A percentile compares a stretch with the other conserved stretches of the same genome.
phyloP scores from a whole-genome alignment of 2,329 filamentous ascomycete species.

The Ophiostoma angusticollis region DNA sequence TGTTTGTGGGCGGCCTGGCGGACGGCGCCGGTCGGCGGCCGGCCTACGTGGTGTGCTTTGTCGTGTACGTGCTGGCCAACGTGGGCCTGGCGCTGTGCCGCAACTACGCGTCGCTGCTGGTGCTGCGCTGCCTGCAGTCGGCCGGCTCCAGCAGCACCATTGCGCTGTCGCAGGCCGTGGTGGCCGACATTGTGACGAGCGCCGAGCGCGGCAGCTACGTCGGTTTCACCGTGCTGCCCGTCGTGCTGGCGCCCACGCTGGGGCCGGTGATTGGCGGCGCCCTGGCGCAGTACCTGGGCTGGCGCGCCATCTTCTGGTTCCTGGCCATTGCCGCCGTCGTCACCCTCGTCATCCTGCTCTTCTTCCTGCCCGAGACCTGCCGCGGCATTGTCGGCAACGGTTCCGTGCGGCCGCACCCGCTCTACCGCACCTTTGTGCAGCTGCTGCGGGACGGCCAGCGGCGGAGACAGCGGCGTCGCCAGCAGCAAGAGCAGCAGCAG shows the following conservation, averaged over 20 bases:
- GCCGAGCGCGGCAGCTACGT: slow-evolving; percentile 61
- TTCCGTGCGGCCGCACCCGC: slow-evolving; percentile 39
- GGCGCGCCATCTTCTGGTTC: slow-evolving; percentile 58
- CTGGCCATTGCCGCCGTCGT: slow-evolving; percentile 39
- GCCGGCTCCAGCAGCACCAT: slow-evolving; percentile 54
- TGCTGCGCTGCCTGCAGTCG: slow-evolving; percentile 50
- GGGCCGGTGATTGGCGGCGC: slow-evolving; percentile 53
- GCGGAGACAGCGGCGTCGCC: no score
- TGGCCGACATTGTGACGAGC: slow-evolving; percentile 57
- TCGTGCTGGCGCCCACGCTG: slow-evolving; percentile 40
- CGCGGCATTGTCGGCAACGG: slow-evolving; percentile 50
- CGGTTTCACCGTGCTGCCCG: slow-evolving; percentile 46
- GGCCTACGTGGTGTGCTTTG: slow-evolving; percentile 46
- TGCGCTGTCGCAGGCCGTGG: slow-evolving; percentile 56
- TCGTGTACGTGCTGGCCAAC: slow-evolving; percentile 45
- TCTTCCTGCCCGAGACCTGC: slow-evolving; percentile 46
- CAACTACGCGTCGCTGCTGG: slow-evolving; percentile 42
- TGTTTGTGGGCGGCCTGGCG: slow-evolving; percentile 46
- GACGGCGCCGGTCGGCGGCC: slow-evolving; percentile 48
- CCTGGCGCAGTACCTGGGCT: slow-evolving; percentile 45
- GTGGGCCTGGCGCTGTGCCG: slow-evolving; percentile 46
- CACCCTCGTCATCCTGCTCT: slow-evolving; percentile 39
- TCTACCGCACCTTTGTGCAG: no score
- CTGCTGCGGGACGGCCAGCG: no score
- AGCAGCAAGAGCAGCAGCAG: no score